A percentile compares a stretch with the other conserved stretches of the same genome.
Evolutionary conservation across 169 alveolate species (phyloP).

Genomic region (Toxoplasma gondii): DNA sequence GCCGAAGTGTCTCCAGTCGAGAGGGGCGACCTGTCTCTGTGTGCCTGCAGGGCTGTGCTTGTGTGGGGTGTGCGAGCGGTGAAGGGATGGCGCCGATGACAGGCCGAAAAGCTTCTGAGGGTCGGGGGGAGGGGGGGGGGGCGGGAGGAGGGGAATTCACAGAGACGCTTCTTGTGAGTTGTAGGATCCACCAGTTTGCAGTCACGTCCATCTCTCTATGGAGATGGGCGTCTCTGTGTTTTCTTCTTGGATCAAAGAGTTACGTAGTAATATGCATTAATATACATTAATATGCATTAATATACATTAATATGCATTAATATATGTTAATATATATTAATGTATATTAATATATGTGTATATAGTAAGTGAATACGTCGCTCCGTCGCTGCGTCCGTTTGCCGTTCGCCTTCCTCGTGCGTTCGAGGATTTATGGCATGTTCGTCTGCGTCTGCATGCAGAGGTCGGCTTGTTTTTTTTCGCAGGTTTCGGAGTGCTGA

Average conservation of each 20-base stretch:
- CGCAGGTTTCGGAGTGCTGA: conserved; percentile 82
- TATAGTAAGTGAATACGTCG: neutral
- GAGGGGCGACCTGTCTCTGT: too few species aligned
- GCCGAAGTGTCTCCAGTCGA: too few species aligned
- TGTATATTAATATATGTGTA: neutral
- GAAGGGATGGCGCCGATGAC: too few species aligned
- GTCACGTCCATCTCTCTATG: too few species aligned
- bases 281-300: neutral
- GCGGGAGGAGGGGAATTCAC: too few species aligned
- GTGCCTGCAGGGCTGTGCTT: too few species aligned
- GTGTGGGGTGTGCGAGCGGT: too few species aligned
- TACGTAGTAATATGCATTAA: neutral
- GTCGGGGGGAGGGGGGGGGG: too few species aligned
- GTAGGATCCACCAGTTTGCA: too few species aligned
- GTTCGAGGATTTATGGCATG: neutral
- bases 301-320: neutral
- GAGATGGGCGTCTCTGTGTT: too few species aligned
- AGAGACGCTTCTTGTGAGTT: too few species aligned
- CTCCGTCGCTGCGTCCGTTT: neutral
- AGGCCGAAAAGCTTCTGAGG: too few species aligned
- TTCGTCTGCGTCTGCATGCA: conserved; percentile 46
- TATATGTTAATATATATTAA: neutral
- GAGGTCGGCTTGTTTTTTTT: conserved; percentile 73
- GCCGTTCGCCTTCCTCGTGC: neutral
- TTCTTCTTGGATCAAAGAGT: neutral